These are phyloP conservation scores for Globomyces pollinis-pini DNA, from an alignment of 192 early-diverging fungal species.

Conservation along the genomic window DNA sequence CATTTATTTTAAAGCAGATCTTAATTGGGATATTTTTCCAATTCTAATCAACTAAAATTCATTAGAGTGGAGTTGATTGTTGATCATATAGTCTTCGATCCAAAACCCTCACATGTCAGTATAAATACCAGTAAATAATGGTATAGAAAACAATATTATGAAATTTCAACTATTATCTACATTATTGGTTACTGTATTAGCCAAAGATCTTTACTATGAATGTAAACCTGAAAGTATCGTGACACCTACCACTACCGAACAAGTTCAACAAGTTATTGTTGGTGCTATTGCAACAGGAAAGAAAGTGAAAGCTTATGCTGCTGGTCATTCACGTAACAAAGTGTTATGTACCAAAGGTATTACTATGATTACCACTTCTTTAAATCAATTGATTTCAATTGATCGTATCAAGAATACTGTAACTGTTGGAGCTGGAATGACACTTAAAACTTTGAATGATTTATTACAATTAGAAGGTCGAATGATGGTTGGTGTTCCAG, in stretches of 20 bases:
- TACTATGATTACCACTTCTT: not conserved
- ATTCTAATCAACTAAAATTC: too few species aligned
- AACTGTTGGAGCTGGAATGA: slow-evolving; percentile 21
- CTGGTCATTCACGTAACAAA: not conserved
- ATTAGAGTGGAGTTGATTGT: too few species aligned
- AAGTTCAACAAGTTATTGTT: not conserved
- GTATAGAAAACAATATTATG: too few species aligned
- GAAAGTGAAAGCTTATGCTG: not conserved
- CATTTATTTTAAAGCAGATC: too few species aligned
- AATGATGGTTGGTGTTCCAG: slow-evolving; percentile 19
- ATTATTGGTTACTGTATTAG: too few species aligned
- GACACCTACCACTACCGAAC: not conserved
- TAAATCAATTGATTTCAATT: not conserved
- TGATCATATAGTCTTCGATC: too few species aligned
- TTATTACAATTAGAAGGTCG: slow-evolving; percentile 12
- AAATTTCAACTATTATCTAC: too few species aligned
- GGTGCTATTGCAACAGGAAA: not conserved
- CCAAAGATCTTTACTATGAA: not conserved
- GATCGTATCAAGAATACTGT: slow-evolving; percentile 6
- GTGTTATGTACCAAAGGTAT: not conserved
- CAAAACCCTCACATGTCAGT: too few species aligned
- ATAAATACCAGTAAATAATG: too few species aligned
- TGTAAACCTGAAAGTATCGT: not conserved
- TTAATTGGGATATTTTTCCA: too few species aligned
- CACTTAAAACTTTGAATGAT: slow-evolving; percentile 13